Conservation (phyloP, 495 filamentous ascomycete genomes). For the Sporormia fimetaria region DNA sequence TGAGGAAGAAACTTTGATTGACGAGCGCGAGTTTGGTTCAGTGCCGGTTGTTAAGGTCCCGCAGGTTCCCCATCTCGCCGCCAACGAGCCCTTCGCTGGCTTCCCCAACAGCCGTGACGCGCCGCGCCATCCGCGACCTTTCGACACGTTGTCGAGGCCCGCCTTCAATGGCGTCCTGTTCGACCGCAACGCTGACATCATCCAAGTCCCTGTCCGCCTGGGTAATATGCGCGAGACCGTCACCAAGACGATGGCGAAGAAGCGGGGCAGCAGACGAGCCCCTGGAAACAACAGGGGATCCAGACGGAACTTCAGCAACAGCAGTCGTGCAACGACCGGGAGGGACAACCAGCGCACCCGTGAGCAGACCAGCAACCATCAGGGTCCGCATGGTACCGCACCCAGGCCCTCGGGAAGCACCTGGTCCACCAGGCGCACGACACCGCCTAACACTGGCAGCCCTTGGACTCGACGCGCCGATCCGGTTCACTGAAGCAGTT, state of each 20-base stretch:
- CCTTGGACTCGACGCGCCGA: too few relatives aligned
- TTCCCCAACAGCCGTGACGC: constrained; percentile 8
- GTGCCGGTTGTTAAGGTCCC: constrained; percentile 27
- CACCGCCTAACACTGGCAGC: too few relatives aligned
- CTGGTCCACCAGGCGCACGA: too few relatives aligned
- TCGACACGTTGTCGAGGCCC: constrained; percentile 5
- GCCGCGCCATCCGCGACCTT: constrained; percentile 2
- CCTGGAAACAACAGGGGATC: constrained; percentile 3
- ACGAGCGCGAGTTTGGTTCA: constrained; percentile 35
- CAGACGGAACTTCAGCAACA: constrained; percentile 13
- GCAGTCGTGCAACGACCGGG: too few relatives aligned
- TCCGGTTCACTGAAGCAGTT: too few relatives aligned
- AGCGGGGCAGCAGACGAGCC: not conserved
- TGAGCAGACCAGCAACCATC: too few relatives aligned
- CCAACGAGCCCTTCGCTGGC: constrained; percentile 8
- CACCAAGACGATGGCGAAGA: not conserved
- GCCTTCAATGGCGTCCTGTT: constrained; percentile 1
- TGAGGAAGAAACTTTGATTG: constrained; percentile 29
- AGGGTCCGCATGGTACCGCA: too few relatives aligned
- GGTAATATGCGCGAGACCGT: not conserved
- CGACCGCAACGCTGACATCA: constrained; percentile 9
- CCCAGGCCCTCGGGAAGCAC: too few relatives aligned
- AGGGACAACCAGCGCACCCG: too few relatives aligned
- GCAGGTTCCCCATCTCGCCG: constrained; percentile 21
- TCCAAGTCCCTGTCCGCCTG: constrained; percentile 9